Base-by-base conservation (phyloP, 2,329 filamentous ascomycete genomes). In the Ceratocystiopsis brevicomis region DNA sequence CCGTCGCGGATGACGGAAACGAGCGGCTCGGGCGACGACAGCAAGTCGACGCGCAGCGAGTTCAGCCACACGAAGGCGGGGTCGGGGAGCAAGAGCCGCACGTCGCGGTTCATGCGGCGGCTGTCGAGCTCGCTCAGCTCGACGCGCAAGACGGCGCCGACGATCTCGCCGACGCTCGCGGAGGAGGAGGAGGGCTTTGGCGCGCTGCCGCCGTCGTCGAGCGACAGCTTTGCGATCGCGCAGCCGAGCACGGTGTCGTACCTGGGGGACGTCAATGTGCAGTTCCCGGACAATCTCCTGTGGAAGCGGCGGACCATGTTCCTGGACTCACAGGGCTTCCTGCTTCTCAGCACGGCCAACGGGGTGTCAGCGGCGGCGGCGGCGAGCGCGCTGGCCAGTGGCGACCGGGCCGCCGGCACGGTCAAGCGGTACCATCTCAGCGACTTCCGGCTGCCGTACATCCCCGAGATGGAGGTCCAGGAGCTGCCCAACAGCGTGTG, bases 221-320 rank as follows among this genome's bases (percentile, higher is more conserved):
- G 40, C 5, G 38, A 39, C 33, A 47, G 46, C 44, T 11, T 46
- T 42, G 4, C 45, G 40, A 51, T 55, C 40, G 43, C 53, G n/a
- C 51, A 57, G 47, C 51, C 59, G 15, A 60, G 59, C 40, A 63
- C 76, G 42, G 68, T 78, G 21, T 68, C 83, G 4, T 77, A 80
- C 48, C 71, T 93, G 59, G 85, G 87, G 40, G 84, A 95, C 54
- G 79, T 98, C 49, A 96, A 98, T 53, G 83, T 96, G 12, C 90
- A 98, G 57, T 95, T 98, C 57, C 90, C 90, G 0, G 88, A 96
- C 56, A 93, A 85, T 44, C 68, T 98, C 39, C 69, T 98, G 13
- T 98, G 90, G 90, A 98, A 96, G 65, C 81, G 88, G 44, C 77
- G 90, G 47, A 86, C 80, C 54, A 77, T 95, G 61, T 80, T 80